phyloP scores from a whole-genome alignment of 352 stramenopile genomes.

The Bremia lactucae region DNA sequence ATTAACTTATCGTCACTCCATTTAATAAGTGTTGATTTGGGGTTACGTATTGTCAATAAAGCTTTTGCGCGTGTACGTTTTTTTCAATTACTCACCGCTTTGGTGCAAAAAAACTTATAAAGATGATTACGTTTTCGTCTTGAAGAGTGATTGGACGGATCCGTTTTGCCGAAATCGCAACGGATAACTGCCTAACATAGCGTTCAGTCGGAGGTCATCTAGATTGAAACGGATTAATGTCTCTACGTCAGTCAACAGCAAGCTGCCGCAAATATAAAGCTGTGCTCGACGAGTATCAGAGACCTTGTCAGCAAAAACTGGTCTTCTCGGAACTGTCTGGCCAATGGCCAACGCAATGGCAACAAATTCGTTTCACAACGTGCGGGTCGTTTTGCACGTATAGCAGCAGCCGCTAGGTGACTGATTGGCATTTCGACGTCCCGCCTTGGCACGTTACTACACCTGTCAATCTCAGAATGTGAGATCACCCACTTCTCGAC shows the following conservation, averaged over 20 bases:
- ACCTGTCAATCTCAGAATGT: constrained; percentile 13
- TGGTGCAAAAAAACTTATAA: constrained; percentile 8
- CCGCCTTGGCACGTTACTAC: constrained; percentile 12
- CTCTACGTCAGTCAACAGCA: constrained; percentile 18
- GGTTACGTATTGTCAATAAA: constrained; percentile 21
- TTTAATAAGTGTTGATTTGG: constrained; percentile 10
- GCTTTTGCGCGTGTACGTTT: too few relatives aligned
- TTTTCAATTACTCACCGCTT: too few relatives aligned
- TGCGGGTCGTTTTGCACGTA: constrained; percentile 16
- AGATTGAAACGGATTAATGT: constrained; percentile 19
- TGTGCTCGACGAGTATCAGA: too few relatives aligned
- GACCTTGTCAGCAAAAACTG: too few relatives aligned
- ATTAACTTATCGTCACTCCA: constrained; percentile 19
- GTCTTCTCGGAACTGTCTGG: constrained; percentile 15
- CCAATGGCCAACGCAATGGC: constrained; percentile 13
- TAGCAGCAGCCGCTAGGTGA: constrained; percentile 12
- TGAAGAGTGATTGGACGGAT: too few relatives aligned
- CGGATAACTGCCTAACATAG: constrained; percentile 9
- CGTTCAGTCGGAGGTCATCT: constrained; percentile 6
- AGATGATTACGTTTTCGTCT: constrained; percentile 3
- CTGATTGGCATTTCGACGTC: constrained; percentile 19
- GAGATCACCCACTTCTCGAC: constrained; percentile 25
- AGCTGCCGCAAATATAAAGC: constrained; percentile 11
- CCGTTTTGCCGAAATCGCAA: constrained; percentile 18
- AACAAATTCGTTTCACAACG: constrained; percentile 24